These are phyloP conservation scores for Botryotinia calthae DNA, from an alignment of 2,329 filamentous ascomycete genomes.

Conservation along the genomic window DNA sequence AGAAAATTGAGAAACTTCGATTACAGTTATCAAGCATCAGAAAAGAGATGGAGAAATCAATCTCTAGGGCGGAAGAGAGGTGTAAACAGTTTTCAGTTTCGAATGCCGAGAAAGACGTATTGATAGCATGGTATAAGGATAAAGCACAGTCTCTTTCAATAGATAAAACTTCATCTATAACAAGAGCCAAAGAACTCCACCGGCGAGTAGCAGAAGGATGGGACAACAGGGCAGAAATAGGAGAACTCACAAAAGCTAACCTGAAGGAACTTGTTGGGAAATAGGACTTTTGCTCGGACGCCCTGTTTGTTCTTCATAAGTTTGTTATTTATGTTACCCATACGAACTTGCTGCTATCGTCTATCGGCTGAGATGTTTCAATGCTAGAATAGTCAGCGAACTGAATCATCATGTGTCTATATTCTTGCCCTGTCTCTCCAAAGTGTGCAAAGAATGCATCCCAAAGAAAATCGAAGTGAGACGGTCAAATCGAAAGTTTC, in stretches of 20 bases:
- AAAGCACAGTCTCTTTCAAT: background rate
- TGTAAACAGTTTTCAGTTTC: too few species aligned
- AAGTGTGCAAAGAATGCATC: background rate
- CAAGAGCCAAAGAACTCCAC: background rate
- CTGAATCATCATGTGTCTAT: background rate
- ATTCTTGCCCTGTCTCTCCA: background rate
- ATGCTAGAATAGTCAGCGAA: background rate
- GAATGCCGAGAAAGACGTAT: background rate
- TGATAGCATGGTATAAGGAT: background rate
- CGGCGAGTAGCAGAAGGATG: background rate
- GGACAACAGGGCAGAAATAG: background rate
- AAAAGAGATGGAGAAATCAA: background rate
- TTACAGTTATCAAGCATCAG: background rate
- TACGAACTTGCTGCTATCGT: background rate
- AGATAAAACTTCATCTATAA: background rate
- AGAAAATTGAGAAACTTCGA: background rate
- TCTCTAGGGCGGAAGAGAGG: background rate
- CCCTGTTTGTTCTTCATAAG: background rate
- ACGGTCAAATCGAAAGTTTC: background rate
- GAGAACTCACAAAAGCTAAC: background rate
- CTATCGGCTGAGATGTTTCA: accelerated
- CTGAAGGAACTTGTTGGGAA: background rate
- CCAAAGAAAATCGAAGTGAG: background rate
- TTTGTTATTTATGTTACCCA: background rate
- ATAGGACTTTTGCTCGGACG: background rate